These are phyloP conservation scores for Tephrocybe sp. DNA, from an alignment of 768 basidiomycete genomes.

Conservation along the genomic window DNA sequence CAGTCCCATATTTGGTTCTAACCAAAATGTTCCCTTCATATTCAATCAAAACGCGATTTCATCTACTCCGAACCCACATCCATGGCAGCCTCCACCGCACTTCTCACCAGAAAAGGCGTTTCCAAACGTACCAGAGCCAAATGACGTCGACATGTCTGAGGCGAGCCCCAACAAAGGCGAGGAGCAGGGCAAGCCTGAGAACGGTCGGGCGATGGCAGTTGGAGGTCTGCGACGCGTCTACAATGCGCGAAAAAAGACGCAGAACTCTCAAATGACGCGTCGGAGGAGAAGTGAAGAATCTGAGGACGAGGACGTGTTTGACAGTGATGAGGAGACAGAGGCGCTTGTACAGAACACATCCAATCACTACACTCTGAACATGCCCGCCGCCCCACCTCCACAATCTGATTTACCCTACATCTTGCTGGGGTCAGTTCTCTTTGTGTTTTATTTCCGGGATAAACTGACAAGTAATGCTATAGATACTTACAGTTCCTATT, in stretches of 20 bases:
- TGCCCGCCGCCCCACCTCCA: conserved; percentile 58
- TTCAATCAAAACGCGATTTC: conserved; percentile 45
- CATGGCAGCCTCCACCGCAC: conserved; percentile 66
- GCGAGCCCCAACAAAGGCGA: conserved; percentile 56
- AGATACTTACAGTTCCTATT: conserved; percentile 96
- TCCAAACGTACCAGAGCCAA: conserved; percentile 50
- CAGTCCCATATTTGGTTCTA: conserved; percentile 61
- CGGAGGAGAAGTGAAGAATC: conserved; percentile 27
- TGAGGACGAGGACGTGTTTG: conserved; percentile 41
- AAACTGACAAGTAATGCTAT: conserved; percentile 14
- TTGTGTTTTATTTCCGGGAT: not conserved
- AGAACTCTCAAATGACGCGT: conserved; percentile 18
- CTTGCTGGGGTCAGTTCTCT: conserved; percentile 71
- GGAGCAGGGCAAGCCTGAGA: conserved; percentile 33
- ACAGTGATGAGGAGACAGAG: conserved; percentile 47
- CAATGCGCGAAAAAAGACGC: conserved; percentile 55
- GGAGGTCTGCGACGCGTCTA: conserved; percentile 69
- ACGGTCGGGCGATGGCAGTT: conserved; percentile 53
- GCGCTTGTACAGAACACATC: conserved; percentile 51
- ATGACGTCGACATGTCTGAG: conserved; percentile 78
- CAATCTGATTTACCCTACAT: conserved; percentile 76
- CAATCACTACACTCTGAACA: conserved; percentile 83
- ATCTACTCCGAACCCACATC: conserved; percentile 50
- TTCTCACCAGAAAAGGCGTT: conserved; percentile 64
- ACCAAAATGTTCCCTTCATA: conserved; percentile 71